phyloP scores from a whole-genome alignment of 2,329 filamentous ascomycete species.

The Trichoderma semiorbis region DNA sequence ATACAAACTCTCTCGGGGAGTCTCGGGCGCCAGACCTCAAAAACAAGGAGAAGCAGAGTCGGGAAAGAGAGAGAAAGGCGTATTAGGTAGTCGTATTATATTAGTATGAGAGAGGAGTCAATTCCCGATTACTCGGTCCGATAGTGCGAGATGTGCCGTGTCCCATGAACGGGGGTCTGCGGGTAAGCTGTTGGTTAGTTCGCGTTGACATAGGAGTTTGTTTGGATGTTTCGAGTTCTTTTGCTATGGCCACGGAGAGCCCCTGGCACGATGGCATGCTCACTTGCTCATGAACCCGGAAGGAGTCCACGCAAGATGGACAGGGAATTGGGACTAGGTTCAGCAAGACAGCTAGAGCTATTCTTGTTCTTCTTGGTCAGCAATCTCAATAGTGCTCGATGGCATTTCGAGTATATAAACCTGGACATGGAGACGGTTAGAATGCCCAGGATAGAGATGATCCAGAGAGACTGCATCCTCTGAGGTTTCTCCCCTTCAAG shows the following conservation, averaged over 20 bases:
- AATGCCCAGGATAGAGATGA: not conserved
- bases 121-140: slow-evolving; percentile 1
- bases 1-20: not conserved
- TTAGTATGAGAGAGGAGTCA: not conserved
- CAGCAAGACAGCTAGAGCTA: not conserved
- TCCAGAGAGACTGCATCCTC: not conserved
- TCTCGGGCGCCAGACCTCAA: not conserved
- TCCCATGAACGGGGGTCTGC: not conserved
- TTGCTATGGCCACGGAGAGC: not conserved
- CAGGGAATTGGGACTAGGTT: not conserved
- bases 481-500: not conserved
- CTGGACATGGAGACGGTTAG: not conserved
- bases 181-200: not conserved
- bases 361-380: not conserved
- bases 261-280: not conserved
- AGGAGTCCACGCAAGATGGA: not conserved
- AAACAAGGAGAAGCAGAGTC: not conserved
- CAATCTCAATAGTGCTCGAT: not conserved
- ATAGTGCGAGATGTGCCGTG: not conserved
- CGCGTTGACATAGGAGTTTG: not conserved
- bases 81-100: not conserved
- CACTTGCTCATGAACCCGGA: not conserved
- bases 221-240: not conserved
- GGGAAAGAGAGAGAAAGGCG: not conserved
- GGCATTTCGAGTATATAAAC: not conserved